Base-by-base conservation (phyloP, 2,329 filamentous ascomycete genomes). In the Neodidymelliopsis sp. region DNA sequence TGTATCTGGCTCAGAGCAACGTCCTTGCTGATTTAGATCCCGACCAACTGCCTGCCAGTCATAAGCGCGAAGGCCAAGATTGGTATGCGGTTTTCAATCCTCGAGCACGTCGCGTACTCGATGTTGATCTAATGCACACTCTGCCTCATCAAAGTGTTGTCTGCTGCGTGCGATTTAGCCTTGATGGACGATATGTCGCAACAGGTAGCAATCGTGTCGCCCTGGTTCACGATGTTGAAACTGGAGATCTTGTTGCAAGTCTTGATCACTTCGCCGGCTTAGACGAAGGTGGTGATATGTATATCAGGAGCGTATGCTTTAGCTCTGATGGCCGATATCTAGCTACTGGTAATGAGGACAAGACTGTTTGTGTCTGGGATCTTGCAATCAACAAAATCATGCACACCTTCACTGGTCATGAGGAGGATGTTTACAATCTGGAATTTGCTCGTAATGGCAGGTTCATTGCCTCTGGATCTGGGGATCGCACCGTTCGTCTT, bases 61-160 rank as follows among this genome's bases (percentile, higher is more conserved):
- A 91, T 57, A 97, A 97, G 82, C 92, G 93, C 71, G 89, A 91
- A 48, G 89, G 90, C 22, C 79, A 84, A 33, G 94, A 97, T 71
- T 99, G 94, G 94, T 96, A 95, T 71, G 93, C 90, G 31, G 90
- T 97, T 57, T 99, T 97, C 82, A 97, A 99, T 75, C 91, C 93
- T 33, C 84, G 88, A 49, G 89, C 97, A 27, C 90, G 90, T 54
- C 90, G 94, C 50, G 85, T 91, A 39, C 80, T 99, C 40, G 94
- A 99, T 69, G 91, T 99, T 42, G 91, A 97, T 58, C 82, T 99
- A 28, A 88, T 97, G 35, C 94, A 97, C 76, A 96, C 91, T 47
- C 82, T 99, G 42, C 84, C 86, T 53, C 94, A 99, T 69, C 90
- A 96, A 69, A 97, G 93, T 65, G 94, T 99, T 3, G 94, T 99